Evolutionary conservation across 1,139 yeast species (phyloP).

Genomic region (Yamadazyma blattariae): DNA sequence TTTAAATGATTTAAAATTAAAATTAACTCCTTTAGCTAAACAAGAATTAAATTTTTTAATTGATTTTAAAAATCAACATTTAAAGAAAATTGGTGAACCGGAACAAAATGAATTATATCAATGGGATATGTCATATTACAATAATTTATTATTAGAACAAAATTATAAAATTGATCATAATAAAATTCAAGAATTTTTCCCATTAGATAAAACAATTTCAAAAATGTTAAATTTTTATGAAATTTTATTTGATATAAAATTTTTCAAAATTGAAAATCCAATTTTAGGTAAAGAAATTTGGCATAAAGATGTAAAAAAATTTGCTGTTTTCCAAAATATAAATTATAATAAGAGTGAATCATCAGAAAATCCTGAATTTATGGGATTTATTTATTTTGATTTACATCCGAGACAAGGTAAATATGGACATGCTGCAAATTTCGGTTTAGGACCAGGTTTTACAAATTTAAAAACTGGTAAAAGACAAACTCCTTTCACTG

Average conservation of each 20-base stretch:
- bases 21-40: slow-evolving; percentile 57
- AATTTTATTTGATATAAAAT: slow-evolving; percentile 62
- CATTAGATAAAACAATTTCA: slow-evolving; percentile 61
- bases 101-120: slow-evolving; percentile 49
- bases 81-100: slow-evolving; percentile 36
- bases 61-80: slow-evolving; percentile 54
- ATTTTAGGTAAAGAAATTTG: slow-evolving; percentile 37
- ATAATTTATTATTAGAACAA: slow-evolving; percentile 60
- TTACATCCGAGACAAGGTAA: slow-evolving; percentile 84
- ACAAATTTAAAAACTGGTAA: slow-evolving; percentile 32
- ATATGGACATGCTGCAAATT: slow-evolving; percentile 85
- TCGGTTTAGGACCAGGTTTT: slow-evolving; percentile 66
- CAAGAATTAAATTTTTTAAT: slow-evolving; percentile 51
- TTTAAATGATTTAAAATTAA: slow-evolving; percentile 56
- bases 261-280: slow-evolving; percentile 47
- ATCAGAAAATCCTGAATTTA: slow-evolving; percentile 50
- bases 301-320: slow-evolving; percentile 78
- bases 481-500: slow-evolving; percentile 67
- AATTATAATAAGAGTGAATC: slow-evolving; percentile 28
- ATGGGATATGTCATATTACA: slow-evolving; percentile 74
- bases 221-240: slow-evolving; percentile 74
- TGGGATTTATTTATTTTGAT: slow-evolving; percentile 79
- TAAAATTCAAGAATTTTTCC: slow-evolving; percentile 75
- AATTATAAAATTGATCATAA: slow-evolving; percentile 71
- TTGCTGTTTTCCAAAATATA: slow-evolving; percentile 64